Evolutionary conservation across 768 basidiomycete species (phyloP).

Genomic region (Suillus weaverae): DNA sequence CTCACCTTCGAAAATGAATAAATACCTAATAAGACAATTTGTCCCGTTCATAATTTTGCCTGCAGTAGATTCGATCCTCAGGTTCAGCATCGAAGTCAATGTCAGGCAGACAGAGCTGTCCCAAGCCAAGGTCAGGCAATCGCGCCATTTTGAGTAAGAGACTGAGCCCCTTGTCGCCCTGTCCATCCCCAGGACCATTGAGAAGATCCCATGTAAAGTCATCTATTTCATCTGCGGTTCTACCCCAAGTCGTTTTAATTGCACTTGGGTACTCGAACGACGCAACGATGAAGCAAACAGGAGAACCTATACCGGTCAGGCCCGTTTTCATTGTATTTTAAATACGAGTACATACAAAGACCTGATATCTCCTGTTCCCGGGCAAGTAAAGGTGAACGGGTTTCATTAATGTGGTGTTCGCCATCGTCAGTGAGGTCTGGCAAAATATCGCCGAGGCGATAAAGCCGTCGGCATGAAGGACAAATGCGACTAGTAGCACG

Average conservation of each 20-base stretch:
- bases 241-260: constrained; percentile 70
- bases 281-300: constrained; percentile 75
- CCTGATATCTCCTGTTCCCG: constrained; percentile 76
- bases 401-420: constrained; percentile 16
- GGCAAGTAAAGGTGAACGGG: constrained; percentile 40
- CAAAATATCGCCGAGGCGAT: constrained; percentile 65
- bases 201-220: constrained; percentile 64
- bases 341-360: constrained; percentile 53
- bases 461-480: constrained; percentile 74
- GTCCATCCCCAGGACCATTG: constrained; percentile 40
- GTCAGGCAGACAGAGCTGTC: constrained; percentile 48
- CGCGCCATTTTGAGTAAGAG: constrained; percentile 78
- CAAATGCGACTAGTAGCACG: constrained; percentile 69
- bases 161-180: constrained; percentile 45
- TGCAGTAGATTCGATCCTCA: constrained; percentile 10
- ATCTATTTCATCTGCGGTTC: constrained; percentile 65
- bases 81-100: constrained; percentile 25
- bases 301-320: constrained; percentile 55
- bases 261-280: constrained; percentile 62
- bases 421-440: constrained; percentile 43
- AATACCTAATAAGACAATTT: not conserved
- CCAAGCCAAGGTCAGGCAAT: constrained; percentile 70
- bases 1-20: not conserved
- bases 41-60: not conserved
- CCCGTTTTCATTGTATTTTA: not conserved